A percentile compares a stretch with the other conserved stretches of the same genome.
phyloP scores from a whole-genome alignment of 1,139 yeast genomes.

The Yamadazyma epiphylla region DNA sequence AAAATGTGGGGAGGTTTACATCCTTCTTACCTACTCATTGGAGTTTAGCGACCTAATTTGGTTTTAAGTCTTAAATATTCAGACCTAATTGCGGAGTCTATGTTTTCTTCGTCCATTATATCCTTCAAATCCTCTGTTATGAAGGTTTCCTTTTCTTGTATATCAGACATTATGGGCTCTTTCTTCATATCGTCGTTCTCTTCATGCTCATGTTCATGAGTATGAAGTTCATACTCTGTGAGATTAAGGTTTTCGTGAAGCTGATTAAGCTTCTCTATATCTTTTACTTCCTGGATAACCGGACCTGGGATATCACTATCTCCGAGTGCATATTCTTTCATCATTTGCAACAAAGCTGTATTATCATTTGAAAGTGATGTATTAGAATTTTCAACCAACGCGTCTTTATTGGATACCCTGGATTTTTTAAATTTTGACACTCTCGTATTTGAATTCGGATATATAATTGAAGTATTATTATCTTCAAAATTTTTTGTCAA shows the following conservation, averaged over 20 bases:
- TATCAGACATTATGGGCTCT: constrained; percentile 36
- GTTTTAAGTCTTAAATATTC: constrained; percentile 12
- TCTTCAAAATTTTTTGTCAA: too few relatives aligned
- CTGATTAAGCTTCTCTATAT: constrained; percentile 51
- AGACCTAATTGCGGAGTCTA: constrained; percentile 9
- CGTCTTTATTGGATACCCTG: too few relatives aligned
- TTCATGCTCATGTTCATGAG: constrained; percentile 4
- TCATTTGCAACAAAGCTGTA: constrained; percentile 9
- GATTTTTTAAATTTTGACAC: too few relatives aligned
- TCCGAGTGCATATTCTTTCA: constrained; percentile 26
- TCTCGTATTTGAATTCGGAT: too few relatives aligned
- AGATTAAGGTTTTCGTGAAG: constrained; percentile 37
- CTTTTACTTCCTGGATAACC: constrained; percentile 51
- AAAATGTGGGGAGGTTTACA: too few relatives aligned
- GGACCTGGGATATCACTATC: constrained; percentile 58
- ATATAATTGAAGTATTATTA: too few relatives aligned
- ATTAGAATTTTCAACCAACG: too few relatives aligned
- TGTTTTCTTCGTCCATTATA: constrained; percentile 7
- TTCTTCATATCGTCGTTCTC: constrained; percentile 19
- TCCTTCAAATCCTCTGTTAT: constrained; percentile 17
- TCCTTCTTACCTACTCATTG: too few relatives aligned
- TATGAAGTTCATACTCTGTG: constrained; percentile 15
- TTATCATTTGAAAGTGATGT: too few relatives aligned
- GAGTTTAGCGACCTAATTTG: constrained; percentile 4
- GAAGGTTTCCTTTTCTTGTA: constrained; percentile 32